These are phyloP conservation scores for Protomyces arabidopsidicola DNA, from an alignment of 1,139 yeast genomes.

Conservation along the genomic window DNA sequence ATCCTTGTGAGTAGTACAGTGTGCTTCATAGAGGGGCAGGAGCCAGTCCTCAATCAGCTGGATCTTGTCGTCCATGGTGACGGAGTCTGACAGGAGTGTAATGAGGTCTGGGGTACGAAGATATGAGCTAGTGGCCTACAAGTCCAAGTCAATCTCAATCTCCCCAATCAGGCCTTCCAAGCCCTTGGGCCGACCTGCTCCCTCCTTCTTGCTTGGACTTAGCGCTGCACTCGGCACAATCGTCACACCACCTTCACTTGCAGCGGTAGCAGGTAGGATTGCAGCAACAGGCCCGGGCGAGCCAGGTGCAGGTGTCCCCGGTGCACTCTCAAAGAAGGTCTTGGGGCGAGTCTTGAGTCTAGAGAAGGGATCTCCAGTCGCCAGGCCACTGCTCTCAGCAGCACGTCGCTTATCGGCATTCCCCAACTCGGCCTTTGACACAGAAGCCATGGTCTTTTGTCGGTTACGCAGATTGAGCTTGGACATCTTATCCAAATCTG, in stretches of 20 bases:
- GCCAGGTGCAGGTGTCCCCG: constrained; percentile 14
- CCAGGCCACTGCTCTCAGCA: constrained; percentile 43
- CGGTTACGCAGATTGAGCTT: constrained; percentile 77
- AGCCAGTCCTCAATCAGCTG: constrained; percentile 8
- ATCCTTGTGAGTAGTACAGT: background rate
- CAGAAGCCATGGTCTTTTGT: constrained; percentile 67
- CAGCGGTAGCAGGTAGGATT: background rate
- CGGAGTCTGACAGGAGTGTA: background rate
- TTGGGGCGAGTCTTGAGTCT: constrained; percentile 82
- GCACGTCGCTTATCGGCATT: constrained; percentile 52
- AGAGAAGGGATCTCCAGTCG: constrained; percentile 70
- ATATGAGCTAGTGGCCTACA: background rate
- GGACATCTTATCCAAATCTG: constrained; percentile 46
- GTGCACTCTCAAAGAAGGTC: constrained; percentile 56
- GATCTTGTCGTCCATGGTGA: background rate
- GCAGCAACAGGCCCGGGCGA: constrained; percentile 10
- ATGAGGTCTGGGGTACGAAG: background rate
- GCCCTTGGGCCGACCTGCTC: constrained; percentile 5
- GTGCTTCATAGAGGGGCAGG: background rate
- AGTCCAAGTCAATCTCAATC: constrained; percentile 21
- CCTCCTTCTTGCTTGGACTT: background rate
- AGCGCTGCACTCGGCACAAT: background rate
- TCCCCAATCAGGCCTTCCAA: constrained; percentile 20
- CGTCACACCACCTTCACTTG: background rate
- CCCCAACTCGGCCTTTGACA: constrained; percentile 72